These are phyloP conservation scores for Saccharum officinarum DNA, from an alignment of 176 grass and related monocot genomes.

Conservation along the genomic window DNA sequence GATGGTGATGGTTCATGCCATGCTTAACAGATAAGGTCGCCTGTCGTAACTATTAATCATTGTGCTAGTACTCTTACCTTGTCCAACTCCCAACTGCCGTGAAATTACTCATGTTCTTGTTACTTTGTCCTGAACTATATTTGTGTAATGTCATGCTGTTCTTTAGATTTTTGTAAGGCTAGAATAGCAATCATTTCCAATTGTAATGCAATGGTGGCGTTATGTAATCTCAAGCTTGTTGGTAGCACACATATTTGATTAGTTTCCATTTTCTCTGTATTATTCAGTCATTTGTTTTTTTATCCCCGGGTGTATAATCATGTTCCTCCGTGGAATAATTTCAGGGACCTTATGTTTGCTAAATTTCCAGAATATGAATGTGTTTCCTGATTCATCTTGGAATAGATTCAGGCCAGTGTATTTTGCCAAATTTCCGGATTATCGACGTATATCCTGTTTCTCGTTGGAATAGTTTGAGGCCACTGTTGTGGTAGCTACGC, in stretches of 20 bases:
- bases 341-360: not conserved
- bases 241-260: not conserved
- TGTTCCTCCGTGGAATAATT: not conserved
- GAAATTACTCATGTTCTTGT: not conserved
- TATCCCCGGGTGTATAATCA: not conserved
- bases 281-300: not conserved
- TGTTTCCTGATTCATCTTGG: not conserved
- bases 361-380: not conserved
- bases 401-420: not conserved
- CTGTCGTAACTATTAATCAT: not conserved
- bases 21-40: slow-evolving; percentile 16
- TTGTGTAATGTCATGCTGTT: not conserved
- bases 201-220: not conserved
- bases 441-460: not conserved
- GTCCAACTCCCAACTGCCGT: not conserved
- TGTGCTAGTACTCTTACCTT: not conserved
- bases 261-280: not conserved
- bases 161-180: not conserved
- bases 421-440: not conserved
- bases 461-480: not conserved
- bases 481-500: not conserved
- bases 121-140: not conserved
- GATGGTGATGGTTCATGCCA: slow-evolving; percentile 29
- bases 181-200: not conserved
- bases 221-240: not conserved